Evolutionary conservation across 257 asterid genomes (phyloP).

Genomic region (Misopates orontium): DNA sequence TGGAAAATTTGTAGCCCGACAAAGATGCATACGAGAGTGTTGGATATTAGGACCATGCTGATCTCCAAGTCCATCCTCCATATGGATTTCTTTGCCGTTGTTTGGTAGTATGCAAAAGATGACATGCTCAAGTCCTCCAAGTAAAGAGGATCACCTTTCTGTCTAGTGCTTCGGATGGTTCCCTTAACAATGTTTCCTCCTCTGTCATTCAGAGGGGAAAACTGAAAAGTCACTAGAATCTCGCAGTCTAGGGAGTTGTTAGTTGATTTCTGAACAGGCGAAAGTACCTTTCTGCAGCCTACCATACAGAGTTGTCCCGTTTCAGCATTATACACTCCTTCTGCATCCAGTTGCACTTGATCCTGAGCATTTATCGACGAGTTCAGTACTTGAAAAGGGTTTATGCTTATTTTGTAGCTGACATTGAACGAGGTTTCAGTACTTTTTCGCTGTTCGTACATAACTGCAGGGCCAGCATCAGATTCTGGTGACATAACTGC

Average conservation of each 20-base stretch:
- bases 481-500: neutral
- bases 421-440: slow-evolving; percentile 30
- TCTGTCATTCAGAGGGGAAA: slow-evolving; percentile 32
- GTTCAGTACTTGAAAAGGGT: slow-evolving; percentile 14
- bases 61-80: slow-evolving; percentile 82
- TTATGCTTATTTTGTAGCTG: slow-evolving; percentile 49
- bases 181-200: slow-evolving; percentile 35
- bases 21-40: slow-evolving; percentile 52
- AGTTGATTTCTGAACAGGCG: neutral
- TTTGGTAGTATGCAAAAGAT: slow-evolving; percentile 28
- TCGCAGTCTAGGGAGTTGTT: slow-evolving; percentile 49
- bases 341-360: slow-evolving; percentile 44
- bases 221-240: slow-evolving; percentile 41
- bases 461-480: no score
- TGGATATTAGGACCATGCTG: slow-evolving; percentile 54
- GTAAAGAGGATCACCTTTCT: slow-evolving; percentile 39
- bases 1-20: slow-evolving; percentile 51
- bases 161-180: slow-evolving; percentile 49
- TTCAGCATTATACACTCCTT: slow-evolving; percentile 52
- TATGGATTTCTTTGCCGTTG: slow-evolving; percentile 33
- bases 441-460: slow-evolving; percentile 19
- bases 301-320: slow-evolving; percentile 69
- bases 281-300: slow-evolving; percentile 53
- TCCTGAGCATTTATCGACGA: slow-evolving; percentile 9
- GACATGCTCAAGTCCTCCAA: slow-evolving; percentile 41